Evolutionary conservation across 2,329 filamentous ascomycete species (phyloP).

Genomic region (Byssoonygena ceratinophila): DNA sequence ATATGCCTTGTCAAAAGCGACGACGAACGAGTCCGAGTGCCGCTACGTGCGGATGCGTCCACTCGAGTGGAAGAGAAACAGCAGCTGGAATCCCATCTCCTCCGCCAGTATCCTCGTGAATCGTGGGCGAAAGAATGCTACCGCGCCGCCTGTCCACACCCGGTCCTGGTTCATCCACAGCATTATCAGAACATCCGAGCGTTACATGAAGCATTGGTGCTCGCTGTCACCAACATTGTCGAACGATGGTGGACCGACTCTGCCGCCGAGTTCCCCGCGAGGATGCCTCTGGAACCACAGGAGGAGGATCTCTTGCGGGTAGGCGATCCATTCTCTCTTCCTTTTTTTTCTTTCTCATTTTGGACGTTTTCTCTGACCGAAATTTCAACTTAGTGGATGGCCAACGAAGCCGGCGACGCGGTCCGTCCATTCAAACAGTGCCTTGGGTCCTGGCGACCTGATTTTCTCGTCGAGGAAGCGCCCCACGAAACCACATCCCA

Average conservation of each 20-base stretch:
- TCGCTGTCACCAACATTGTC: conserved; percentile 23
- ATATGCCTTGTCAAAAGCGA: conserved; percentile 8
- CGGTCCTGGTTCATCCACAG: conserved; percentile 4
- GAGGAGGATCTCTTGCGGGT: conserved; percentile 22
- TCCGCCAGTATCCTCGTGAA: conserved; percentile 7
- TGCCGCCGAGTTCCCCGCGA: conserved; percentile 18
- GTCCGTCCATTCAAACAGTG: conserved; percentile 14
- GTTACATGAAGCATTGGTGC: conserved; percentile 19
- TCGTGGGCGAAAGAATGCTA: conserved; percentile 9
- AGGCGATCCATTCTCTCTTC: background rate
- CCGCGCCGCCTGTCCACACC: conserved; percentile 4
- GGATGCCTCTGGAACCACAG: conserved; percentile 23
- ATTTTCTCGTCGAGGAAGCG: conserved; percentile 15
- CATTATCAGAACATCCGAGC: conserved; percentile 11
- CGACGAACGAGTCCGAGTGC: background rate
- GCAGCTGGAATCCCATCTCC: background rate
- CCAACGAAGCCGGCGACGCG: background rate
- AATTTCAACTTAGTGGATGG: conserved; percentile 8
- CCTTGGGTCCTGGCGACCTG: conserved; percentile 18
- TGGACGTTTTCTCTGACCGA: background rate
- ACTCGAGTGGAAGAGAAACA: conserved; percentile 2
- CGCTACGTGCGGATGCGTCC: background rate
- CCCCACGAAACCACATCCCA: background rate
- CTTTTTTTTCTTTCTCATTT: background rate
- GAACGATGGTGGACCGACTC: conserved; percentile 24